Conservation (phyloP, 1,284 basidiomycete species). For the Cryptococcus sp. region DNA sequence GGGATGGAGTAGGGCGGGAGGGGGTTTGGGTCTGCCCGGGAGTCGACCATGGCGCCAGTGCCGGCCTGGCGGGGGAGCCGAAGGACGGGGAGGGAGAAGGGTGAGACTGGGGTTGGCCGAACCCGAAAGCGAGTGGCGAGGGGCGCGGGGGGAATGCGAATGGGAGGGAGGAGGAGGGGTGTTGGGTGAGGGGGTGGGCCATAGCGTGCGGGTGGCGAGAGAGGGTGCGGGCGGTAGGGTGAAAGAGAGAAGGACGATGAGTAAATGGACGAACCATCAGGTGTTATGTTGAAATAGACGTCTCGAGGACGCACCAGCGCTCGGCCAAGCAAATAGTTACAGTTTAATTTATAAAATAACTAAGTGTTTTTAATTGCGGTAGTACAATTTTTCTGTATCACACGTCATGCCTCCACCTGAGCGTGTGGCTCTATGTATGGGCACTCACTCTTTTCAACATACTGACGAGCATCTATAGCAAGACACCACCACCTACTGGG, state of each 20-base stretch:
- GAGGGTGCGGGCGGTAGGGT: not conserved
- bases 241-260: not conserved
- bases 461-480: too few relatives aligned
- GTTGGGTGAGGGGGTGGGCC: conserved; percentile 46
- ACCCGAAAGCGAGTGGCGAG: conserved; percentile 41
- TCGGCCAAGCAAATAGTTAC: not conserved
- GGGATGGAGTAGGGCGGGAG: not conserved
- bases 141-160: conserved; percentile 40
- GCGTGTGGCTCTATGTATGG: not conserved
- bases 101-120: conserved; percentile 24
- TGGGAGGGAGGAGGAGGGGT: conserved; percentile 38
- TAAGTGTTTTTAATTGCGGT: too few relatives aligned
- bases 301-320: not conserved
- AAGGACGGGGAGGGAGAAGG: conserved; percentile 12
- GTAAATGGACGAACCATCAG: not conserved
- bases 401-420: not conserved
- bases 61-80: not conserved
- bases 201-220: conserved; percentile 16
- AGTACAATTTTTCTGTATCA: too few relatives aligned
- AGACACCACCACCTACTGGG: too few relatives aligned
- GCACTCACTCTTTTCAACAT: not conserved
- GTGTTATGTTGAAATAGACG: not conserved
- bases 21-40: not conserved
- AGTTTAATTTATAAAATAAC: too few relatives aligned
- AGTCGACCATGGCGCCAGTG: not conserved